Conservation (phyloP, 768 basidiomycete species). For the Russula abietina region DNA sequence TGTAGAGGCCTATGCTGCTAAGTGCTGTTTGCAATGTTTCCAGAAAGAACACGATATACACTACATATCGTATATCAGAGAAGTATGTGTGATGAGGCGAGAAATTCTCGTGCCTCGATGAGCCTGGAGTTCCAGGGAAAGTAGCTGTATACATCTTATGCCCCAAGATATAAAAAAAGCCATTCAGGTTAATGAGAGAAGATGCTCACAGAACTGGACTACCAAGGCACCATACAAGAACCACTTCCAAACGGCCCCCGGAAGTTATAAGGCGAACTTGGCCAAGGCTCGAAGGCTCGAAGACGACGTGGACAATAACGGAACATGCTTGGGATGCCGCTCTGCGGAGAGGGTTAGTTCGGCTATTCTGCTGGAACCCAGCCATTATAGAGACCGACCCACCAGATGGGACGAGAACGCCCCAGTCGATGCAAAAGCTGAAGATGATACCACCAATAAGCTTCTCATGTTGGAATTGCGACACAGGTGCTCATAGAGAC, state of each 20-base stretch:
- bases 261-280: not conserved
- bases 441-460: not conserved
- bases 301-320: no score
- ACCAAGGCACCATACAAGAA: conserved; percentile 29
- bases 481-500: no score
- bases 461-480: no score
- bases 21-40: no score
- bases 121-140: conserved; percentile 2
- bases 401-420: not conserved
- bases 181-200: not conserved
- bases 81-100: not conserved
- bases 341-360: not conserved
- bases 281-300: not conserved
- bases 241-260: conserved; percentile 26
- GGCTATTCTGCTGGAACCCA: not conserved
- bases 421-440: not conserved
- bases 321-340: conserved; percentile 7
- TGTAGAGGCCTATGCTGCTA: no score
- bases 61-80: no score
- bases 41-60: no score
- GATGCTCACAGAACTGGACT: conserved; percentile 30
- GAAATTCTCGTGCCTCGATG: conserved; percentile 4
- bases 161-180: not conserved
- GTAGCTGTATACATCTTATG: conserved; percentile 12
- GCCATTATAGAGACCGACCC: not conserved